A percentile compares a stretch with the other conserved stretches of the same genome.
Conservation (phyloP, 192 early-diverging fungal genomes). For the Piromyces finnis region DNA sequence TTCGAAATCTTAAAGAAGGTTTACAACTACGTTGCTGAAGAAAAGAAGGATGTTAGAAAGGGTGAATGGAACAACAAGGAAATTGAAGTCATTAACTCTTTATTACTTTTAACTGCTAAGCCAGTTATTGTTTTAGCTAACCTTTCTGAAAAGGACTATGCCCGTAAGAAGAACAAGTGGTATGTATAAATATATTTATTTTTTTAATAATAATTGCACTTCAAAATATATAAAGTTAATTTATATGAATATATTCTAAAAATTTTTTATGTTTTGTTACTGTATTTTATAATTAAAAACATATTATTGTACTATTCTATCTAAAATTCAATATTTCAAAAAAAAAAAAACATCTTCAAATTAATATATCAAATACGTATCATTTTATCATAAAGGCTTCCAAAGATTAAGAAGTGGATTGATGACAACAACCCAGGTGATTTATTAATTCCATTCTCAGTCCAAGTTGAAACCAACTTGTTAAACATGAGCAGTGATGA, state of each 20-base stretch:
- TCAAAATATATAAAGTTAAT: too few relatives aligned
- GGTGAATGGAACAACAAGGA: slow-evolving; percentile 86
- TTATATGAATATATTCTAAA: too few relatives aligned
- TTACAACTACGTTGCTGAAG: slow-evolving; percentile 50
- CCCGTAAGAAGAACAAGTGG: slow-evolving; percentile 92
- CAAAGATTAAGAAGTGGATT: slow-evolving; percentile 82
- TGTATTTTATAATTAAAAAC: too few relatives aligned
- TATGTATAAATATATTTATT: too few relatives aligned
- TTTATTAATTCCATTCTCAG: slow-evolving; percentile 79
- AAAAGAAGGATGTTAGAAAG: slow-evolving; percentile 73
- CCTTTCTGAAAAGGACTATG: slow-evolving; percentile 71
- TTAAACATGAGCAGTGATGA: slow-evolving; percentile 20
- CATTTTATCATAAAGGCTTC: slow-evolving; percentile 13
- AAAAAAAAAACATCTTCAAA: too few relatives aligned
- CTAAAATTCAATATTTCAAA: neutral
- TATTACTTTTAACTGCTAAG: slow-evolving; percentile 83
- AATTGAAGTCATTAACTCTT: slow-evolving; percentile 70
- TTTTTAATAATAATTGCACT: too few relatives aligned
- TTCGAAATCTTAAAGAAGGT: slow-evolving; percentile 55
- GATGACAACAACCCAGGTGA: slow-evolving; percentile 59
- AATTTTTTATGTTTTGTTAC: too few relatives aligned
- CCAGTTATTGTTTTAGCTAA: slow-evolving; percentile 91
- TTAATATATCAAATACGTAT: too few relatives aligned
- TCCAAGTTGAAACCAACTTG: slow-evolving; percentile 55
- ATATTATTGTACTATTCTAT: too few relatives aligned